Base-by-base conservation (phyloP, 2,329 filamentous ascomycete species). In the Leptographium wingfieldii region DNA sequence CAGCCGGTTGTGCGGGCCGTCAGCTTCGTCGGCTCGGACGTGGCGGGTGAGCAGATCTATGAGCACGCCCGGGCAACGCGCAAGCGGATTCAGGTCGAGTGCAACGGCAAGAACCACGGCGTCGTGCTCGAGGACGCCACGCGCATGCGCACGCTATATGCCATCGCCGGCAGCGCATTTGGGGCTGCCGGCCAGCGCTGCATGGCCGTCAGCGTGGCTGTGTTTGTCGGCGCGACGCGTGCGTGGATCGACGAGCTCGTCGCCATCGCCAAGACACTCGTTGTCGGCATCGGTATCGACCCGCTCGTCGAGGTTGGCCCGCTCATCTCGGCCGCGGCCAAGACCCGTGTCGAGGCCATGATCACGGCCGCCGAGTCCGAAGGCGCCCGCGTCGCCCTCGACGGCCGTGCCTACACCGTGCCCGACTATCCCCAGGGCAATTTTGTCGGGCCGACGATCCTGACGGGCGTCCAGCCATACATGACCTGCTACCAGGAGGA, bases 101-200 rank as follows among this genome's bases (percentile, higher is more conserved):
- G 92, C 63, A 89, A 89, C 52, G 89, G 89, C 65, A 94, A 92
- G 81, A 94, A 94, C 79, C 89, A 94, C 72, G 88, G 88, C 38
- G 87, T 87, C 59, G 84, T 92, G 38, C 81, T 92, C 60, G 88
- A 88, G 29, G 89, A 94, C 76, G 88, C 85, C 77, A 92, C 92
- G 77, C 92, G 90, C 81, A 90, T 92, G 77, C 87, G 91, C 67
- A 88, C 90, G 65, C 76, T 94, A 67, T 92, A 92, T 74, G 86
- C 87, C 52, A 88, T 94, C 65, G 82, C 88, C 5, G 89, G 89
- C 65, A 89, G 89, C 43, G 88, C 89, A 31, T 94, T 94, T 66
- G 89, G 89, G 64, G 89, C 89, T 64, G 89, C 89, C 27, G 89
- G 89, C 38, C 89, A 94, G 77, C 80, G 89, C 63, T 94, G 89